These are phyloP conservation scores for Mycena latifolia DNA, from an alignment of 768 basidiomycete species.

Conservation along the genomic window DNA sequence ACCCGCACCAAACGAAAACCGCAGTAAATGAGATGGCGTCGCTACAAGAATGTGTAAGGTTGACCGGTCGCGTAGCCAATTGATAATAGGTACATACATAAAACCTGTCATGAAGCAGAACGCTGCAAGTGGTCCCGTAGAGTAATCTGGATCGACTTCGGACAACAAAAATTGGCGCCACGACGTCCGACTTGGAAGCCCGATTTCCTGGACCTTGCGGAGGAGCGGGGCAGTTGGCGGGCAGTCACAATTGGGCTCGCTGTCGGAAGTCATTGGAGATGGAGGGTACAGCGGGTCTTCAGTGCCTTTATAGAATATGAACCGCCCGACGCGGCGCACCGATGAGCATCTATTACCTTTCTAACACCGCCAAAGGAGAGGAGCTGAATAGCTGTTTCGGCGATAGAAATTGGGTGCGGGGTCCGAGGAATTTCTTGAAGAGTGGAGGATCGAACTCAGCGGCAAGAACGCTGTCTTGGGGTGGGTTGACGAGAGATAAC, in stretches of 20 bases:
- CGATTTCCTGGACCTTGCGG: constrained; percentile 6
- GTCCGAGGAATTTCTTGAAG: background rate
- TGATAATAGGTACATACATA: constrained; percentile 52
- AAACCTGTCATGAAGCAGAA: constrained; percentile 74
- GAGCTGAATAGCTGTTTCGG: background rate
- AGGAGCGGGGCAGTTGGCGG: constrained; percentile 15
- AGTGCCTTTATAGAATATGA: constrained; percentile 6
- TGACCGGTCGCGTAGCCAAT: too few species aligned
- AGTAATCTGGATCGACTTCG: constrained; percentile 51
- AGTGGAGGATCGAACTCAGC: background rate
- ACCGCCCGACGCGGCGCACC: constrained; percentile 5
- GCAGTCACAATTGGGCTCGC: background rate
- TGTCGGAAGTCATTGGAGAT: background rate
- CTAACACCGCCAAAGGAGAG: constrained; percentile 19
- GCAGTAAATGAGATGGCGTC: constrained; percentile 83
- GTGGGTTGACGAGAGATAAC: background rate
- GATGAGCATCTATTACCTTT: constrained; percentile 20
- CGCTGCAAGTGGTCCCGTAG: constrained; percentile 55
- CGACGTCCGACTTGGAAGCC: constrained; percentile 9
- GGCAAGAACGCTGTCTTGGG: background rate
- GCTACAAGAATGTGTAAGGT: constrained; percentile 47
- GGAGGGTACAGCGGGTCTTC: background rate
- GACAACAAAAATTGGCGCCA: constrained; percentile 27
- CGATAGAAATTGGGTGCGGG: constrained; percentile 11
- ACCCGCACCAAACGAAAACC: constrained; percentile 87